Evolutionary conservation across 495 filamentous ascomycete species (phyloP).

Genomic region (Penicillium maclennaniae): DNA sequence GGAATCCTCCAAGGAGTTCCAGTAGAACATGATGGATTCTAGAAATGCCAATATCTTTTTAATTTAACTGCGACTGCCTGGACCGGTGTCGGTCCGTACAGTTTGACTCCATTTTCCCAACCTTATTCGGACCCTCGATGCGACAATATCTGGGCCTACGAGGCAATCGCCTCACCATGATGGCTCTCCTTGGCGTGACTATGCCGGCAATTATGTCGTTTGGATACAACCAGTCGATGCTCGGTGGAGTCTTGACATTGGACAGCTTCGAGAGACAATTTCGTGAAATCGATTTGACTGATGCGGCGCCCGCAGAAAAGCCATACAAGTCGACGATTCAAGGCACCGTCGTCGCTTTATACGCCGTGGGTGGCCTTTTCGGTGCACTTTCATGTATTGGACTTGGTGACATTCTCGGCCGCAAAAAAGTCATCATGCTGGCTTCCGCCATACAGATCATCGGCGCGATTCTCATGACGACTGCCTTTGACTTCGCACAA

Average conservation of each 20-base stretch:
- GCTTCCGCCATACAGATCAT: conserved; percentile 20
- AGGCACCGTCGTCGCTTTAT: conserved; percentile 24
- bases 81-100: neutral
- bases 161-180: conserved; percentile 22
- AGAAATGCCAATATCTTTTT: neutral
- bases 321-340: conserved; percentile 14
- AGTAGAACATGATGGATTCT: neutral
- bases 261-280: conserved; percentile 36
- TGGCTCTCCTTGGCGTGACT: conserved; percentile 16
- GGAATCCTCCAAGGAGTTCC: neutral
- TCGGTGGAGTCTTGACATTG: conserved; percentile 29
- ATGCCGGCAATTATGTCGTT: conserved; percentile 38
- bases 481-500: conserved; percentile 23
- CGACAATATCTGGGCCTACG: conserved; percentile 15
- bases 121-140: conserved; percentile 3
- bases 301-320: conserved; percentile 20
- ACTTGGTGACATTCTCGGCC: conserved; percentile 21
- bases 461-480: conserved; percentile 35
- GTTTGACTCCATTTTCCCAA: neutral
- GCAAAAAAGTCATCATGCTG: conserved; percentile 19
- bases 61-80: neutral
- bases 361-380: conserved; percentile 20
- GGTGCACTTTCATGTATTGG: conserved; percentile 20
- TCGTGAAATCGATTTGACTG: conserved; percentile 36
- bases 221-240: conserved; percentile 42